A percentile compares a stretch with the other conserved stretches of the same genome.
These are phyloP conservation scores for Kluyveromyces marxianus DNA, from an alignment of 1,139 yeast species.

Conservation along the genomic window DNA sequence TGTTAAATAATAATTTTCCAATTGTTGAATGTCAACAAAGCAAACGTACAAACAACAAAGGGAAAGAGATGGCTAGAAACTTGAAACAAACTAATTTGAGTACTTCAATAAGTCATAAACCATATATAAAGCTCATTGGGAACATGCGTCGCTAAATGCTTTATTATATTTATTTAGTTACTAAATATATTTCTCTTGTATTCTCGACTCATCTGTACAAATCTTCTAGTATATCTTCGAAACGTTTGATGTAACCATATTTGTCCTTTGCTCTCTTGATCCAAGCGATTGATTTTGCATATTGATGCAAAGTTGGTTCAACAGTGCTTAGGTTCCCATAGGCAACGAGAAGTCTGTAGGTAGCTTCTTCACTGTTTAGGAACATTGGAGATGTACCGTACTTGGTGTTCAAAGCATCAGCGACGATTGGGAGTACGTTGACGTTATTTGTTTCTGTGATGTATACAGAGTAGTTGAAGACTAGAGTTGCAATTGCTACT, in stretches of 20 bases:
- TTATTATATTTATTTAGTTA: neutral
- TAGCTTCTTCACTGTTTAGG: slow-evolving; percentile 41
- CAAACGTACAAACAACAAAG: too few relatives aligned
- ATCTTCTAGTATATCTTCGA: slow-evolving; percentile 20
- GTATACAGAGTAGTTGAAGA: slow-evolving; percentile 43
- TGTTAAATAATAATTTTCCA: too few relatives aligned
- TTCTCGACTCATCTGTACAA: neutral
- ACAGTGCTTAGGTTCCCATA: slow-evolving; percentile 40
- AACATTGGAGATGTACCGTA: slow-evolving; percentile 26
- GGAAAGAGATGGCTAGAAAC: too few relatives aligned
- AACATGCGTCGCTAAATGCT: too few relatives aligned
- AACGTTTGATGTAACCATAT: slow-evolving; percentile 18
- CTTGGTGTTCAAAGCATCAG: slow-evolving; percentile 26
- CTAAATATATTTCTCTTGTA: neutral
- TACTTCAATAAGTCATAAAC: too few relatives aligned
- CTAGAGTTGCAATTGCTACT: slow-evolving; percentile 44
- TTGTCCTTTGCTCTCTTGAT: slow-evolving; percentile 17
- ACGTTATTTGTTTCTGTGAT: slow-evolving; percentile 21
- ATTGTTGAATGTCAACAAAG: too few relatives aligned
- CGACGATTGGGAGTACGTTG: slow-evolving; percentile 24
- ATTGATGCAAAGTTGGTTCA: slow-evolving; percentile 27
- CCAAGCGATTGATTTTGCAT: slow-evolving; percentile 28
- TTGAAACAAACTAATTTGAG: too few relatives aligned
- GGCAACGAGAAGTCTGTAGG: slow-evolving; percentile 48
- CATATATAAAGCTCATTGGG: too few relatives aligned